Evolutionary conservation across 2,329 filamentous ascomycete species (phyloP), one percentile per base, ranked within the genome.

Genomic region (Grosmannia clavigera): DNA sequence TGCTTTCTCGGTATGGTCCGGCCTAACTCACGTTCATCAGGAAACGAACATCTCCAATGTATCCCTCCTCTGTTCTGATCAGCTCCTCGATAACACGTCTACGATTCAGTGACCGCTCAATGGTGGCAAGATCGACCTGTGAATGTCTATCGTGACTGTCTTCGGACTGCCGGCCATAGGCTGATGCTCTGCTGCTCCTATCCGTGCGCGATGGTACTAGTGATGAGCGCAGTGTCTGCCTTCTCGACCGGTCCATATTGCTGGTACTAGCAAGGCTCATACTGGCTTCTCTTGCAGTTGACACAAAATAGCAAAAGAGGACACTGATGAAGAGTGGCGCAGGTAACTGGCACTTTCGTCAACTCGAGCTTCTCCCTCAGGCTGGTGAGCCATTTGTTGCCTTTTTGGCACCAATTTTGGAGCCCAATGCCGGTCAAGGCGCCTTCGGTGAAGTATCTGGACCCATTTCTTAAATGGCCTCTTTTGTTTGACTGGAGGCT

Each of bases 21-120:
- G 43, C 3, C 10, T 16, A 50, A 68, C 83, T 69, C 75, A 92
- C 92, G 73, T 95, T 91, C 70, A 88, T 87, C 61, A 97, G 76
- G 65, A 94, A 90, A 66, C 90, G 90, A 61, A 97, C 73, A 67
- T 96, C 92, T 19, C 86, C 83, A 66, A 97, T 85, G 70, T 97
- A 97, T 67, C 86, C 84, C 69, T 94, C 88, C 71, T 97, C 94
- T 0, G 92, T 95, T 60, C 75, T 81, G 62, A 96, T 83, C 57
- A 97, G 76, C 73, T 97, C 94, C 68, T 94, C 88, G 43, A 97
- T 73, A 48, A 95, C 84, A 63, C 86, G 84, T 16, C 90, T 83
- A 62, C 94, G 83, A 67, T 91, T 87, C 25, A 88, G 72, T 1
- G 90, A 83, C 58, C 92, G 83, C 65, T 85, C 81, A 51, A 81